Evolutionary conservation across 2,329 filamentous ascomycete species (phyloP), one percentile per base, ranked within the genome.

Genomic region (Pseudocercospora pini-densiflorae): DNA sequence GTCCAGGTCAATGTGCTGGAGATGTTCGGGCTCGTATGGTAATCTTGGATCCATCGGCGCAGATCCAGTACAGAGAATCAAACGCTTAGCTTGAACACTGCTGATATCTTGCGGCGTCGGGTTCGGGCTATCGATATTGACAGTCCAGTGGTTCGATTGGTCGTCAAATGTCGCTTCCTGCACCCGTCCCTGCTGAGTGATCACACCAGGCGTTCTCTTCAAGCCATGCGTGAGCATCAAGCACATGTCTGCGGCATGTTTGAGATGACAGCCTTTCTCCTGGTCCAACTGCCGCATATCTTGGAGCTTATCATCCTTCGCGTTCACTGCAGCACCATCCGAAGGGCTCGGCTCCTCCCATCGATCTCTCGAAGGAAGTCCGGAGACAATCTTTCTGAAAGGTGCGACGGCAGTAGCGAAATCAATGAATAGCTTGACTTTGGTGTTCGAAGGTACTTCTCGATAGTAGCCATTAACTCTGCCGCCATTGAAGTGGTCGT

Each of bases 371-470:
- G 79, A 79, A 12, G 80, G 79, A 2, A 83, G 79, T 23, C 77
- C 78, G 59, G 83, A 79, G 58, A 85, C 78, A 54, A 89, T 82
- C 19, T 82, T 77, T 65, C 80, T 79, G 73, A 89, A 88, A 0
- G 86, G 80, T 40, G 82, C 76, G 1, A 86, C 76, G 1, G 83
- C 85, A 19, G 84, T 81, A 19, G 86, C 86, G 75, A 85, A 89
- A 29, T 85, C 80, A 65, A 87, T 78, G 74, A 90, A 89, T 23
- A 87, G 79, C 53, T 83, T 82, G 49, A 87, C 87, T 73, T 87
- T 89, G 64, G 88, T 90, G 74, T 90, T 90, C 71, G 82, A 86
- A 68, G 87, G 87, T 21, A 89, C 88, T 73, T 89, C 87, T 57
- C 87, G 82, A 73, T 90, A 90, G 72, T 80, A 81, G 65, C 80